Conservation (phyloP, 805 yeast genomes). For the Teunomyces kruisii region DNA sequence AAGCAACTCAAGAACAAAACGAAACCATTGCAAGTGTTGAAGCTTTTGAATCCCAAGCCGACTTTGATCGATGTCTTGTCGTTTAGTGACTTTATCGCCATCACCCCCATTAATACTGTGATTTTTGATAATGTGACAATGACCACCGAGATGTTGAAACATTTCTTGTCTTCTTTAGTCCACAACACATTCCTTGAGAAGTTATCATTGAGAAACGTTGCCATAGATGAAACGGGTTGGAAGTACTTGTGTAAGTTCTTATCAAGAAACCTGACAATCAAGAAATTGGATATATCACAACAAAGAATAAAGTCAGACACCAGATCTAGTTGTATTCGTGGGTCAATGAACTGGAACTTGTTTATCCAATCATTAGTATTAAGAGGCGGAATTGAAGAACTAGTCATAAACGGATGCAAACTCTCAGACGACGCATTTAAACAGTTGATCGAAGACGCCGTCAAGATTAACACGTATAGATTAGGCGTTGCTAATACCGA, state of each 20-base stretch:
- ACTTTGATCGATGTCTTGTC: conserved; percentile 57
- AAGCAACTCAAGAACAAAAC: conserved; percentile 53
- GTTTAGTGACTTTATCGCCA: conserved; percentile 56
- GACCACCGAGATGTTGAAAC: conserved; percentile 53
- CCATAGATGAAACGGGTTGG: conserved; percentile 56
- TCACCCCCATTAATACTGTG: conserved; percentile 54
- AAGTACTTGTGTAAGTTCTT: conserved; percentile 48
- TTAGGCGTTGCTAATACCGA: conserved; percentile 56
- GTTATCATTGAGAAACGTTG: conserved; percentile 54
- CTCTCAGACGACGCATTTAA: conserved; percentile 42
- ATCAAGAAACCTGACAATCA: conserved; percentile 39
- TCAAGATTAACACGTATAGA: conserved; percentile 44
- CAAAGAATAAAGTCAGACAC: conserved; percentile 51
- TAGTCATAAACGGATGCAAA: conserved; percentile 58
- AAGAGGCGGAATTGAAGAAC: conserved; percentile 57
- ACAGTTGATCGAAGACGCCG: conserved; percentile 41
- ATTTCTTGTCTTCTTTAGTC: conserved; percentile 46
- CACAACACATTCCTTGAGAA: conserved; percentile 47
- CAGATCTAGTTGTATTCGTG: conserved; percentile 35
- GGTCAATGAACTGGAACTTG: conserved; percentile 55
- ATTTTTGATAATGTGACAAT: conserved; percentile 58
- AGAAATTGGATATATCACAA: conserved; percentile 57
- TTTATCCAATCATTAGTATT: conserved; percentile 41
- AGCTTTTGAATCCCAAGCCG: conserved; percentile 58
- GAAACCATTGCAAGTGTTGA: conserved; percentile 53